Conservation (phyloP, 768 basidiomycete species). For the Mycena filopes region DNA sequence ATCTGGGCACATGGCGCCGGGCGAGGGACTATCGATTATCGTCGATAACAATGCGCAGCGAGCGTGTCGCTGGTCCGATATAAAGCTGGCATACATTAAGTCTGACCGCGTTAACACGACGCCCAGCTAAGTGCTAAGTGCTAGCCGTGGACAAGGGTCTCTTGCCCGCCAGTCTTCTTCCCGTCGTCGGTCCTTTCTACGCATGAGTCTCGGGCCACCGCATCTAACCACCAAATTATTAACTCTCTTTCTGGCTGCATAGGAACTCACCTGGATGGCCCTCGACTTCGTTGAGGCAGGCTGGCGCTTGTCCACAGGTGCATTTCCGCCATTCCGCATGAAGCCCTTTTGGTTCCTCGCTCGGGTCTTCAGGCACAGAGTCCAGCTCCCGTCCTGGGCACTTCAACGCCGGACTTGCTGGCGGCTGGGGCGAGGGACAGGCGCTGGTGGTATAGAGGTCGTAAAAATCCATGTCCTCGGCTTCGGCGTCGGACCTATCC, state of each 20-base stretch:
- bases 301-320: neutral
- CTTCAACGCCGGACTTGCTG: slow-evolving; percentile 18
- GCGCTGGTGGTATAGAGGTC: slow-evolving; percentile 41
- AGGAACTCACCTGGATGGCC: neutral
- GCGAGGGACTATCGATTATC: slow-evolving; percentile 21
- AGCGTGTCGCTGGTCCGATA: slow-evolving; percentile 4
- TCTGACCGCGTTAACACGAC: slow-evolving; percentile 4
- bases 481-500: slow-evolving; percentile 36
- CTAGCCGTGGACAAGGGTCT: slow-evolving; percentile 2
- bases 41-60: slow-evolving; percentile 9
- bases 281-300: neutral
- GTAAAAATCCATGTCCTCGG: slow-evolving; percentile 42
- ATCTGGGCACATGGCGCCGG: slow-evolving; percentile 13
- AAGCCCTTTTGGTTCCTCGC: slow-evolving; percentile 12
- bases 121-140: too few relatives aligned
- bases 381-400: slow-evolving; percentile 19
- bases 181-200: slow-evolving; percentile 30
- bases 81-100: slow-evolving; percentile 17
- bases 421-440: slow-evolving; percentile 36
- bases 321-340: slow-evolving; percentile 8
- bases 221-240: neutral
- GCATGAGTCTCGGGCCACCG: slow-evolving; percentile 13
- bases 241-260: neutral
- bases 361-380: slow-evolving; percentile 8
- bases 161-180: slow-evolving; percentile 9